Evolutionary conservation across 163 green algal species (phyloP).

Genomic region (Smithsoniella earleae): DNA sequence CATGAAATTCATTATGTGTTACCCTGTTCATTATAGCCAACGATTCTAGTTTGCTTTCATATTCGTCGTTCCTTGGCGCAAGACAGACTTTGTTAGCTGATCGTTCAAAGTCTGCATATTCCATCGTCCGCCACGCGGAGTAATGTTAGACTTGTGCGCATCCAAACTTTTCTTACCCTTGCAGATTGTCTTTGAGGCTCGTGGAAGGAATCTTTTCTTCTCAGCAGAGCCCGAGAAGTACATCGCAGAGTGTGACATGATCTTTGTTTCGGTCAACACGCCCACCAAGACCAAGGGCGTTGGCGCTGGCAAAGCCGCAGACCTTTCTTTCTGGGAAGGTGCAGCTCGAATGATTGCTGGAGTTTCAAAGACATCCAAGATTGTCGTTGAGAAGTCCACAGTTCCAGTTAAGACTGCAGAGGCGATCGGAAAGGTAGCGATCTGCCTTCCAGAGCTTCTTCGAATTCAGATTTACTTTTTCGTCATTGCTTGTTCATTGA

Average conservation of each 20-base stretch:
- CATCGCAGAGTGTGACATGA: constrained; percentile 83
- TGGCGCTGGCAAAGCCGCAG: constrained; percentile 89
- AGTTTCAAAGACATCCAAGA: constrained; percentile 79
- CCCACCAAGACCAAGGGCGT: constrained; percentile 98
- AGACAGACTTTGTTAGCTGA: no score
- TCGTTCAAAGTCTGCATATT: no score
- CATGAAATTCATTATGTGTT: no score
- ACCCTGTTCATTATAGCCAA: no score
- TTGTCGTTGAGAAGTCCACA: constrained; percentile 99
- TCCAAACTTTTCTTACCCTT: no score
- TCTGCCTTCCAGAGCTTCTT: no score
- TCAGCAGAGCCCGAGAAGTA: constrained; percentile 88
- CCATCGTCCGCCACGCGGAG: no score
- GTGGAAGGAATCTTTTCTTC: constrained; percentile 96
- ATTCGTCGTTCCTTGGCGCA: no score
- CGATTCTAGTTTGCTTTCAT: no score
- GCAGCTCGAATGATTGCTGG: constrained; percentile 90
- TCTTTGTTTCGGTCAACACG: constrained; percentile 98
- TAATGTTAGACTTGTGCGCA: no score
- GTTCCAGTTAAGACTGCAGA: constrained; percentile 99
- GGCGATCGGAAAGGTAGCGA: constrained; percentile 98
- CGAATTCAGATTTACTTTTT: no score
- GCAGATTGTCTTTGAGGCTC: constrained; percentile 56
- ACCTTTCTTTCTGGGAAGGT: constrained; percentile 99
- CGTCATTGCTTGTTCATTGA: no score